Conservation (phyloP, 2,329 filamentous ascomycete genomes). For the Pseudogymnoascus sp. region DNA sequence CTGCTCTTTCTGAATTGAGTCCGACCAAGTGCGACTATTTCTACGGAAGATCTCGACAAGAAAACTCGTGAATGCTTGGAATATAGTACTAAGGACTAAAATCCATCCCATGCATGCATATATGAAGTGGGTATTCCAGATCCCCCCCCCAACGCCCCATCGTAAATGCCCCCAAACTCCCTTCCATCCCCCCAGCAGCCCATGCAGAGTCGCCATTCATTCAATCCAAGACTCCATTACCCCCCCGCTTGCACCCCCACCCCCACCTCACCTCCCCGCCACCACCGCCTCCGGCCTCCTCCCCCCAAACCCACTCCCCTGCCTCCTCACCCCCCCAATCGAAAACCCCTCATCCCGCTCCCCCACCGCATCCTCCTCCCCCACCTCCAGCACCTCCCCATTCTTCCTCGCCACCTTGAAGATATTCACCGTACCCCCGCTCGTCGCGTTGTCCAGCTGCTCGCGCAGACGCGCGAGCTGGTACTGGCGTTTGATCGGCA, state of each 20-base stretch:
- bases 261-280: background rate
- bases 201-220: background rate
- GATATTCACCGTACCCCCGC: conserved; percentile 56
- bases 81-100: background rate
- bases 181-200: background rate
- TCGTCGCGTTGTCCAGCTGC: conserved; percentile 58
- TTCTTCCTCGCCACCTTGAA: conserved; percentile 37
- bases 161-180: background rate
- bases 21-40: no score
- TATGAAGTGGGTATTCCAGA: background rate
- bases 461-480: conserved; percentile 55
- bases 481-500: conserved; percentile 55
- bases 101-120: background rate
- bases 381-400: conserved; percentile 31
- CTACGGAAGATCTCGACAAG: background rate
- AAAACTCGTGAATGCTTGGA: background rate
- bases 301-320: background rate
- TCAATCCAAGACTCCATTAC: background rate
- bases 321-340: background rate
- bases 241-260: background rate
- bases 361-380: conserved; percentile 1
- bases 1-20: no score
- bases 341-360: conserved; percentile 1
- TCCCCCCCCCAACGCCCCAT: background rate
- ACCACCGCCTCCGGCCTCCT: background rate